phyloP scores from a whole-genome alignment of 2,329 filamentous ascomycete genomes.

The Colletotrichum sp. region DNA sequence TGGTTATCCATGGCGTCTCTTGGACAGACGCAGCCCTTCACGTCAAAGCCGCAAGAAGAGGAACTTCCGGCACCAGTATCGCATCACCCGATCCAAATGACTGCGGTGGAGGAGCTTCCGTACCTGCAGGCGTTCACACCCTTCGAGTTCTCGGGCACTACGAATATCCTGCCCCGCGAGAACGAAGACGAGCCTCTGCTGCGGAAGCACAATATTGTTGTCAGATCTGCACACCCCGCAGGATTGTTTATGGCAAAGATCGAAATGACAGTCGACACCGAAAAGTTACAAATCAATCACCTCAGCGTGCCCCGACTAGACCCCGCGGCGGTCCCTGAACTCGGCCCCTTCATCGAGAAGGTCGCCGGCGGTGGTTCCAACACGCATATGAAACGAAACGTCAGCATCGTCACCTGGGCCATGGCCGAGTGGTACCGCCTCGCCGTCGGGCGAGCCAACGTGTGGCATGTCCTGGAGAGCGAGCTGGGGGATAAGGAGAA shows the following conservation, averaged over 20 bases:
- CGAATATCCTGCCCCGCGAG: constrained; percentile 47
- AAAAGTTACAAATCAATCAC: constrained; percentile 52
- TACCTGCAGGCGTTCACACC: constrained; percentile 76
- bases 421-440: constrained; percentile 72
- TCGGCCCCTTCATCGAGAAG: constrained; percentile 57
- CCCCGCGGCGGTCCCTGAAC: constrained; percentile 61
- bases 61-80: constrained; percentile 54
- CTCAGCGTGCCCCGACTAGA: constrained; percentile 63
- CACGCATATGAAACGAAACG: constrained; percentile 58
- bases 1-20: constrained; percentile 57
- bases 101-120: constrained; percentile 68
- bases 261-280: constrained; percentile 63
- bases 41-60: constrained; percentile 32
- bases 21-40: constrained; percentile 26
- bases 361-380: constrained; percentile 42
- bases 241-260: constrained; percentile 64
- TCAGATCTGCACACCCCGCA: constrained; percentile 48
- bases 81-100: constrained; percentile 69
- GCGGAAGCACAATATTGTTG: constrained; percentile 62
- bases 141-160: constrained; percentile 63
- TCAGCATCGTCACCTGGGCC: constrained; percentile 68
- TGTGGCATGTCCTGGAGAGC: constrained; percentile 62
- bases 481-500: constrained; percentile 46
- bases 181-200: constrained; percentile 37
- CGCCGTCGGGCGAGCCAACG: constrained; percentile 63